Conservation (phyloP, 768 basidiomycete species). For the Bullera alba region DNA sequence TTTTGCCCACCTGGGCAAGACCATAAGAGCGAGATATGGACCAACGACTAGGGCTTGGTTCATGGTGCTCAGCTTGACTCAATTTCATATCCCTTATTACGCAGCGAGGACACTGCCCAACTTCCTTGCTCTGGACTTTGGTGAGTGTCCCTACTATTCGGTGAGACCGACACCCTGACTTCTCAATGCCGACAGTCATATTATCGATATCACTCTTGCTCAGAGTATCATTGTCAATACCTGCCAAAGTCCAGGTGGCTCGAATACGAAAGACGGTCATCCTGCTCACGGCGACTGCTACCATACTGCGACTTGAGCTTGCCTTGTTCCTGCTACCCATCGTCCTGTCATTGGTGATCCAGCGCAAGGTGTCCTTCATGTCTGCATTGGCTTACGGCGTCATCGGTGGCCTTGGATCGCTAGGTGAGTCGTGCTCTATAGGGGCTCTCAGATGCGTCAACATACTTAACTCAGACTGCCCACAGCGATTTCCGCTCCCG, state of each 20-base stretch:
- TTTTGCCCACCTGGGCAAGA: conserved; percentile 60
- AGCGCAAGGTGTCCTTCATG: conserved; percentile 39
- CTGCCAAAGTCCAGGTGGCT: conserved; percentile 45
- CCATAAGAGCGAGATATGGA: conserved; percentile 62
- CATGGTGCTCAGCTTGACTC: conserved; percentile 63
- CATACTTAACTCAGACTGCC: neutral
- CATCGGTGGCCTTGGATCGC: conserved; percentile 27
- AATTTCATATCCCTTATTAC: conserved; percentile 91
- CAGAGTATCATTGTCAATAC: conserved; percentile 2
- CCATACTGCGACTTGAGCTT: conserved; percentile 75
- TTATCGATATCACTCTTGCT: conserved; percentile 18
- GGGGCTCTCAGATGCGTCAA: neutral
- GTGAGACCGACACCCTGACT: neutral
- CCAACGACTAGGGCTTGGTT: conserved; percentile 52
- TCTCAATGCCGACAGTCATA: conserved; percentile 6
- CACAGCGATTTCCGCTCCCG: conserved; percentile 56
- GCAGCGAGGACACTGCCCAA: conserved; percentile 90
- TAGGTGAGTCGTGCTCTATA: too few species aligned
- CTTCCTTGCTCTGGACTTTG: conserved; percentile 77
- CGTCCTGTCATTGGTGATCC: conserved; percentile 49
- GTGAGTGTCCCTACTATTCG: conserved; percentile 47
- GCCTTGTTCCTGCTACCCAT: conserved; percentile 55
- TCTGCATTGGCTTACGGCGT: conserved; percentile 20
- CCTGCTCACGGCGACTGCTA: conserved; percentile 60
- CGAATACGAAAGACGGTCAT: conserved; percentile 53